A percentile compares a stretch with the other conserved stretches of the same genome.
Conservation (phyloP, 2,329 filamentous ascomycete genomes). For the Pseudocercospora fuligena region DNA sequence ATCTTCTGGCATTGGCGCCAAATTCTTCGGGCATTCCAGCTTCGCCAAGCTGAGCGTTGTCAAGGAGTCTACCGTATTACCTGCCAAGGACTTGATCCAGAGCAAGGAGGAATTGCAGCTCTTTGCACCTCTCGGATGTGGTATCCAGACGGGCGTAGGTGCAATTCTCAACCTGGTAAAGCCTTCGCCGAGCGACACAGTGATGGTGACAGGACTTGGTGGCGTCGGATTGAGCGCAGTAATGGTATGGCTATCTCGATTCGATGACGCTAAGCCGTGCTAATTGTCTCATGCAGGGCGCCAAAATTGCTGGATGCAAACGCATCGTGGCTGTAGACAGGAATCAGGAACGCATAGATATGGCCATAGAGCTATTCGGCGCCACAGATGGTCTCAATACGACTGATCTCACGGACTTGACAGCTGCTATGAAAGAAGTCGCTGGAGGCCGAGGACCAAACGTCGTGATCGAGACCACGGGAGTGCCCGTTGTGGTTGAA, state of each 20-base stretch:
- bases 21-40: slow-evolving; percentile 37
- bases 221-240: slow-evolving; percentile 42
- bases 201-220: slow-evolving; percentile 34
- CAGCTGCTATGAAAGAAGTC: slow-evolving; percentile 39
- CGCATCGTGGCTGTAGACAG: slow-evolving; percentile 47
- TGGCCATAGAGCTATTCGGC: slow-evolving; percentile 44
- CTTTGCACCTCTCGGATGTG: slow-evolving; percentile 35
- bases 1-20: slow-evolving; percentile 26
- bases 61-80: slow-evolving; percentile 31
- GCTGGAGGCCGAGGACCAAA: slow-evolving; percentile 45
- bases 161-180: slow-evolving; percentile 34
- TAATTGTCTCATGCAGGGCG: slow-evolving; percentile 25
- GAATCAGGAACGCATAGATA: slow-evolving; percentile 40
- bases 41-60: slow-evolving; percentile 33
- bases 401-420: slow-evolving; percentile 32
- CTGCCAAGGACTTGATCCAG: slow-evolving; percentile 29
- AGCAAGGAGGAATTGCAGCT: slow-evolving; percentile 32
- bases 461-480: slow-evolving; percentile 48
- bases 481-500: slow-evolving; percentile 26
- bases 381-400: slow-evolving; percentile 48
- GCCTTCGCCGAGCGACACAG: slow-evolving; percentile 28
- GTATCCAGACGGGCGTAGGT: slow-evolving; percentile 36
- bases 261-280: neutral
- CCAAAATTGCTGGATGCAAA: slow-evolving; percentile 34
- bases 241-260: slow-evolving; percentile 34